These are phyloP conservation scores for Triangularia setosa DNA, from an alignment of 2,329 filamentous ascomycete species.

Conservation along the genomic window DNA sequence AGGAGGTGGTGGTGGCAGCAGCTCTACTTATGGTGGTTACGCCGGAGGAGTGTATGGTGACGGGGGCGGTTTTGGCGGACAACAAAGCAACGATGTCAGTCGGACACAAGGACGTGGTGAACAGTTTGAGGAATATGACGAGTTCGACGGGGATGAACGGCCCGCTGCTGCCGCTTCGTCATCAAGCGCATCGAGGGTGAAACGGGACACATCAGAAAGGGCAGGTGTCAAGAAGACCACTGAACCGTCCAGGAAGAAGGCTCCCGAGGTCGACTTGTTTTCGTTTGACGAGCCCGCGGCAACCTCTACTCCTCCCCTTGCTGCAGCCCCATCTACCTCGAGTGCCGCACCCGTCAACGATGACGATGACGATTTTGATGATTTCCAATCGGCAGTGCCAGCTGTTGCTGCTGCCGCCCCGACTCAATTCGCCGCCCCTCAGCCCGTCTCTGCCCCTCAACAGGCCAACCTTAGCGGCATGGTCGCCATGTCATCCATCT, in stretches of 20 bases:
- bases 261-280: constrained; percentile 87
- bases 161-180: constrained; percentile 35
- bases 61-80: constrained; percentile 86
- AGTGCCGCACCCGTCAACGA: constrained; percentile 40
- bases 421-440: constrained; percentile 73
- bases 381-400: constrained; percentile 85
- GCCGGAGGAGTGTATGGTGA: constrained; percentile 85
- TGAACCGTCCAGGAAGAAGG: constrained; percentile 73
- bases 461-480: constrained; percentile 77
- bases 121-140: constrained; percentile 94
- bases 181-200: constrained; percentile 46
- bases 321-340: constrained; percentile 44
- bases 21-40: constrained; percentile 50
- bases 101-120: constrained; percentile 62
- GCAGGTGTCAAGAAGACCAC: constrained; percentile 56
- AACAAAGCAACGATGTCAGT: constrained; percentile 61
- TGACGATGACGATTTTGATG: constrained; percentile 87
- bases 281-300: constrained; percentile 77
- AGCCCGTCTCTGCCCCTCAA: constrained; percentile 80
- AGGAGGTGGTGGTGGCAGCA: constrained; percentile 22
- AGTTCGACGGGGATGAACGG: constrained; percentile 74
- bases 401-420: constrained; percentile 48
- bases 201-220: constrained; percentile 43
- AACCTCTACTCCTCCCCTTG: constrained; percentile 41
- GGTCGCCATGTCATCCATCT: constrained; percentile 74